These are phyloP conservation scores for Vitis hybrid DNA, from an alignment of 177 flowering plant species.

Conservation along the genomic window DNA sequence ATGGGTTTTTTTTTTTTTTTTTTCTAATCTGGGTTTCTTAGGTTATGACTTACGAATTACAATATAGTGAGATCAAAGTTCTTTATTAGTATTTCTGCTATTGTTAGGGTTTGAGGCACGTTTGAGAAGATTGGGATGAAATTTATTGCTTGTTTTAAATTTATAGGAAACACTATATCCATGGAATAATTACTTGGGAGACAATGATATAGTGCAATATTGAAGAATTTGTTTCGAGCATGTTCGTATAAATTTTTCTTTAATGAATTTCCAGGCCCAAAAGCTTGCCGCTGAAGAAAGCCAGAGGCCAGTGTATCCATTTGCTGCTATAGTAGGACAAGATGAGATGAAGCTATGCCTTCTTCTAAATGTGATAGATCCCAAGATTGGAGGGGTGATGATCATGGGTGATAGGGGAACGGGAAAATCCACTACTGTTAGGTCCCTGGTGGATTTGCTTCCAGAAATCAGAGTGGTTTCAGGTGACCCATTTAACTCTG, in stretches of 20 bases:
- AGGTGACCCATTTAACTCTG: slow-evolving; percentile 92
- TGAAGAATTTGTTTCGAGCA: no score
- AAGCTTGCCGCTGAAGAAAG: slow-evolving; percentile 53
- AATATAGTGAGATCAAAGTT: background rate
- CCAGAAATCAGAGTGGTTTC: slow-evolving; percentile 82
- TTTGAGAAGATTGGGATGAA: no score
- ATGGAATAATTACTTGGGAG: no score
- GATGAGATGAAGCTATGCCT: slow-evolving; percentile 98
- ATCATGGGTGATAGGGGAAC: slow-evolving; percentile 98
- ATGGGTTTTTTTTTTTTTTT: background rate
- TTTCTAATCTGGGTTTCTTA: background rate
- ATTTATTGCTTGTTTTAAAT: no score
- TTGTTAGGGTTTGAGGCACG: background rate
- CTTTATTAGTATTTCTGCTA: background rate
- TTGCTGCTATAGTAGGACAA: slow-evolving; percentile 95
- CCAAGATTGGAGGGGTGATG: slow-evolving; percentile 98
- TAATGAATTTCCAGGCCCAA: slow-evolving; percentile 47
- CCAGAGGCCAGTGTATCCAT: slow-evolving; percentile 94
- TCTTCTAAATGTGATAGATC: slow-evolving; percentile 89
- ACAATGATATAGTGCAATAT: no score
- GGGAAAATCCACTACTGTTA: slow-evolving; percentile 92
- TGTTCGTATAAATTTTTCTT: no score
- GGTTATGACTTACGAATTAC: no score
- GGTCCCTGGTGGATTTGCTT: slow-evolving; percentile 90
- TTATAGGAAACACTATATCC: no score